These are phyloP conservation scores for Fraxinus quadrangulata DNA, from an alignment of 257 asterid species.

Conservation along the genomic window DNA sequence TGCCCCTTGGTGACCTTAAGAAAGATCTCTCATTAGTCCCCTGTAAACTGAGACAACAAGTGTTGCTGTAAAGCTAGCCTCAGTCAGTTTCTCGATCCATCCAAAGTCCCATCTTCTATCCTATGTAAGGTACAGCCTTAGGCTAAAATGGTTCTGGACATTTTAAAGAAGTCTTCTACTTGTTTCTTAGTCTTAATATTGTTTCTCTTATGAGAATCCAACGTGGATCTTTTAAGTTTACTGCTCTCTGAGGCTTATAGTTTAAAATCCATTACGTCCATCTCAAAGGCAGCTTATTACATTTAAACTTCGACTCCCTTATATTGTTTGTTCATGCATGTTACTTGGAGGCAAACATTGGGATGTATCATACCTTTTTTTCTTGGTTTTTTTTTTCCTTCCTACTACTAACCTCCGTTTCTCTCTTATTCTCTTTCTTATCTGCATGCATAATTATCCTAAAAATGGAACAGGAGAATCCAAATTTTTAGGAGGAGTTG, in stretches of 20 bases:
- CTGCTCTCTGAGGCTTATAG: background rate
- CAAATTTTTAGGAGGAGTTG: slow-evolving; percentile 94
- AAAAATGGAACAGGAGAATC: slow-evolving; percentile 72
- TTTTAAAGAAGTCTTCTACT: background rate
- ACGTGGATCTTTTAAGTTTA: background rate
- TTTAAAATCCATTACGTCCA: background rate
- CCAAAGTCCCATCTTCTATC: background rate
- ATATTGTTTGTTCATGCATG: background rate
- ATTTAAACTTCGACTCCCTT: background rate
- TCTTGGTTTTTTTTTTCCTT: background rate
- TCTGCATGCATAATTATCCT: slow-evolving; percentile 24
- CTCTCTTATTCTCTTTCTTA: background rate
- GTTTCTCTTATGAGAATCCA: background rate
- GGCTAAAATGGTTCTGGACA: background rate
- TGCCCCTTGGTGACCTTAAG: background rate
- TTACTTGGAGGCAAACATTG: background rate
- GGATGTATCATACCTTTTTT: background rate
- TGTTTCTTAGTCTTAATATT: background rate
- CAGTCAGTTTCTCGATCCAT: background rate
- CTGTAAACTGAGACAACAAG: background rate
- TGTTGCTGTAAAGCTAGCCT: background rate
- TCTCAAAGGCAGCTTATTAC: background rate
- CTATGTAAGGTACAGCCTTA: background rate
- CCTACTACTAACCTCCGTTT: background rate
- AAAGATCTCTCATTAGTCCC: background rate